Conservation (phyloP, 2,329 filamentous ascomycete genomes). For the Arthrobotrys entomopaga region DNA sequence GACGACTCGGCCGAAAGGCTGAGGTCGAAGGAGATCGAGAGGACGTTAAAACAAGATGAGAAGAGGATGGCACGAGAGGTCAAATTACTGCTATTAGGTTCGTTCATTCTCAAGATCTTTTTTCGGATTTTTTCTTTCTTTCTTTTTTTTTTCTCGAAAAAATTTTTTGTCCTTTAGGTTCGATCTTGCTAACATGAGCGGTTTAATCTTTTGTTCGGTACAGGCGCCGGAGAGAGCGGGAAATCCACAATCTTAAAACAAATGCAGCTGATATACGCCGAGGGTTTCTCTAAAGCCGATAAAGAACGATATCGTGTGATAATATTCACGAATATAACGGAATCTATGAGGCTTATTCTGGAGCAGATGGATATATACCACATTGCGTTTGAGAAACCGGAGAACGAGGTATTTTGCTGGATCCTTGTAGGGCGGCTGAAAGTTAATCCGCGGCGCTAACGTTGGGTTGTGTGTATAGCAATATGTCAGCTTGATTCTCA, state of each 20-base stretch:
- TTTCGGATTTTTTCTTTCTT: neutral
- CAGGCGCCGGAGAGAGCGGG: constrained; percentile 92
- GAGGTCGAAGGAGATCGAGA: constrained; percentile 82
- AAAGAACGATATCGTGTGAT: constrained; percentile 94
- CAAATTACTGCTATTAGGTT: constrained; percentile 92
- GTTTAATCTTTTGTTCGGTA: constrained; percentile 15
- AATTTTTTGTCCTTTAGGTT: neutral
- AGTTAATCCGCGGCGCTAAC: constrained; percentile 41
- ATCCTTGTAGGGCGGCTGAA: constrained; percentile 66
- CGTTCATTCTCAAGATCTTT: neutral
- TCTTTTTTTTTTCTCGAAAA: too few species aligned
- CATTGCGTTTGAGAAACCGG: constrained; percentile 79
- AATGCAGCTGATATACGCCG: constrained; percentile 97
- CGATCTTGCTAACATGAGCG: constrained; percentile 59
- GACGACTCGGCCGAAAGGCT: constrained; percentile 63
- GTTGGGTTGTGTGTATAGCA: constrained; percentile 64
- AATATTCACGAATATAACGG: constrained; percentile 92
- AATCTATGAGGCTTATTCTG: constrained; percentile 88
- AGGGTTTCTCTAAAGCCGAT: constrained; percentile 89
- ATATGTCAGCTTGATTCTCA: constrained; percentile 79
- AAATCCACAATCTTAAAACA: constrained; percentile 98
- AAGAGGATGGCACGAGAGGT: constrained; percentile 87
- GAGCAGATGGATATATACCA: constrained; percentile 89
- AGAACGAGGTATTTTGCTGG: constrained; percentile 69
- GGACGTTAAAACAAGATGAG: constrained; percentile 83